Conservation (phyloP, 2,329 filamentous ascomycete species). For the Microsporum audouinii region DNA sequence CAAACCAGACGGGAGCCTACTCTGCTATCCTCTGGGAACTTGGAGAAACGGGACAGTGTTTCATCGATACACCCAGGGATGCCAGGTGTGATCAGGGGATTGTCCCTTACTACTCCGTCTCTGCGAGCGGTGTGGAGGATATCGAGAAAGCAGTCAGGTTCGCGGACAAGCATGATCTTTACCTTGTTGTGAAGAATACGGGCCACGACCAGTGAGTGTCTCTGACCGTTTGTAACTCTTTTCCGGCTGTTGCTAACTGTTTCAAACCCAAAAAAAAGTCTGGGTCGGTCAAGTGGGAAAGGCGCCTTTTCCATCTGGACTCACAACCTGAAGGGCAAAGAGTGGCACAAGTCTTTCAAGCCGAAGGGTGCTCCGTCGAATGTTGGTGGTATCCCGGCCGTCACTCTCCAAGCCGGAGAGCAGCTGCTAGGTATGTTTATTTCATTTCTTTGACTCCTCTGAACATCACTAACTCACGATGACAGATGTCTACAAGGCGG, state of each 20-base stretch:
- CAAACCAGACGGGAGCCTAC: slow-evolving; percentile 20
- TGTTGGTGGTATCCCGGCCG: slow-evolving; percentile 15
- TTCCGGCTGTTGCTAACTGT: background rate
- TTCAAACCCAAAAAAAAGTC: slow-evolving; percentile 6
- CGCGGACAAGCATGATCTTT: slow-evolving; percentile 18
- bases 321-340: slow-evolving; percentile 20
- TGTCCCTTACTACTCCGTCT: slow-evolving; percentile 20
- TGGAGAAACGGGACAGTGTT: slow-evolving; percentile 20
- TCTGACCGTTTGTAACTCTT: background rate
- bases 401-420: slow-evolving; percentile 21
- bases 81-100: slow-evolving; percentile 18
- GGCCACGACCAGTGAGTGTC: slow-evolving; percentile 20
- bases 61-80: slow-evolving; percentile 17
- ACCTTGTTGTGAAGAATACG: slow-evolving; percentile 22
- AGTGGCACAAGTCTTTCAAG: slow-evolving; percentile 18
- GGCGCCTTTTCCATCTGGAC: slow-evolving; percentile 22
- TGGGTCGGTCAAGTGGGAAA: slow-evolving; percentile 19
- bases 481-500: slow-evolving; percentile 19
- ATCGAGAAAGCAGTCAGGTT: slow-evolving; percentile 19
- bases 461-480: background rate
- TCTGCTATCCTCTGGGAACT: slow-evolving; percentile 23
- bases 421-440: slow-evolving; percentile 17
- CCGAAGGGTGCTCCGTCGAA: slow-evolving; percentile 15
- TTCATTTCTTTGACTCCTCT: background rate
- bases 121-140: slow-evolving; percentile 12